phyloP scores from a whole-genome alignment of 23 red algal species.

The Gracilaria vermiculophylla region DNA sequence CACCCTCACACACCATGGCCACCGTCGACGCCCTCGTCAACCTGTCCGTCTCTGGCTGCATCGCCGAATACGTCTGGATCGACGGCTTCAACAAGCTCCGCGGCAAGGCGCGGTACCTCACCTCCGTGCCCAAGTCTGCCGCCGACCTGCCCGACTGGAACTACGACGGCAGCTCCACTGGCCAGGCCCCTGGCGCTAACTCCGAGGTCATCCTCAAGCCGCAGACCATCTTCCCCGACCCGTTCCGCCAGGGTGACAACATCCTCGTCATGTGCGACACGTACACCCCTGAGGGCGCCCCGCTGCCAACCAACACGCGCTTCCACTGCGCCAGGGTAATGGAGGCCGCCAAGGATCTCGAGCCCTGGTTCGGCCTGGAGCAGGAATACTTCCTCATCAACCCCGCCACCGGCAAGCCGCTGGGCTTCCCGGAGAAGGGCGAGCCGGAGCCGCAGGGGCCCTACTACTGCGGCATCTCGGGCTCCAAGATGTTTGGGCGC shows the following conservation, averaged over 20 bases:
- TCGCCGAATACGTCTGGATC: constrained; percentile 99
- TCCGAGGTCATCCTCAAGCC: constrained; percentile 97
- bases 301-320: constrained; percentile 90
- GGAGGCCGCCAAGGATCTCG: constrained; percentile 75
- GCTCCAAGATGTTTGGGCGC: constrained; percentile 79
- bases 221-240: constrained; percentile 90
- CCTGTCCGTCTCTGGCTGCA: constrained; percentile 31
- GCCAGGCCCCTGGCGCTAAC: constrained; percentile 87
- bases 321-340: constrained; percentile 72
- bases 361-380: constrained; percentile 98
- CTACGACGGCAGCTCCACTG: constrained; percentile 96
- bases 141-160: constrained; percentile 93
- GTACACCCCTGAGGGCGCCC: constrained; percentile 88
- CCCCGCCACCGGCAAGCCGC: constrained; percentile 70
- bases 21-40: constrained; percentile 54
- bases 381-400: constrained; percentile 97
- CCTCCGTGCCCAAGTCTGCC: constrained; percentile 6
- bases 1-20: not conserved
- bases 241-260: constrained; percentile 87
- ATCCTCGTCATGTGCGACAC: constrained; percentile 98
- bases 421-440: constrained; percentile 89
- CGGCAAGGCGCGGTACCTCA: constrained; percentile 71
- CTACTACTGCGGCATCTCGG: constrained; percentile 96
- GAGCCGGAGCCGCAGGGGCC: constrained; percentile 86
- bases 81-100: constrained; percentile 83